Percentiles rank a stretch among this genome's conserved stretches.
Evolutionary conservation across 164 flowering plant genomes (phyloP).

Genomic region (Santalum album): DNA sequence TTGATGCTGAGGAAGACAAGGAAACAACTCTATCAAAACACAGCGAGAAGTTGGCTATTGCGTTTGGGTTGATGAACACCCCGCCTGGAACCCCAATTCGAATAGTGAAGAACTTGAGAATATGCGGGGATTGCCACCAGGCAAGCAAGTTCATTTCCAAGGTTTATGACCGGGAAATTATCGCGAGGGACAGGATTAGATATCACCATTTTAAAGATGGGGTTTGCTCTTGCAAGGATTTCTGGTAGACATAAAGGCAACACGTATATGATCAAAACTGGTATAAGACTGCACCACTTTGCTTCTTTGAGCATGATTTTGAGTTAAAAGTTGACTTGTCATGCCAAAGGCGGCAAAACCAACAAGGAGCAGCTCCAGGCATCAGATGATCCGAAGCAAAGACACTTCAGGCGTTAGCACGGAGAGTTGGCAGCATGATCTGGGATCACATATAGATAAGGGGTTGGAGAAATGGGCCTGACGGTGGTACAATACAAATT

Average conservation of each 20-base stretch:
- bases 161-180: slow-evolving; percentile 33
- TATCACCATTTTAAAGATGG: slow-evolving; percentile 51
- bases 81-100: slow-evolving; percentile 30
- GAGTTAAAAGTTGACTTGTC: too few relatives aligned
- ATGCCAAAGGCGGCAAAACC: too few relatives aligned
- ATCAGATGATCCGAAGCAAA: too few relatives aligned
- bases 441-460: too few relatives aligned
- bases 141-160: slow-evolving; percentile 41
- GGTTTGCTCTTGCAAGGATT: slow-evolving; percentile 42
- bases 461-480: too few relatives aligned
- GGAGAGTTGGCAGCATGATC: too few relatives aligned
- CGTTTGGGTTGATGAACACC: slow-evolving; percentile 43
- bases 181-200: slow-evolving; percentile 39
- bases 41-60: slow-evolving; percentile 48
- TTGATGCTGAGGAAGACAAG: slow-evolving; percentile 43
- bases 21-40: slow-evolving; percentile 35
- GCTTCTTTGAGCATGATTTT: too few relatives aligned
- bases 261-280: background rate
- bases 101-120: slow-evolving; percentile 48
- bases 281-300: too few relatives aligned
- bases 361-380: too few relatives aligned
- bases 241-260: slow-evolving; percentile 27
- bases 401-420: too few relatives aligned
- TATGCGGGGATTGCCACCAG: slow-evolving; percentile 45
- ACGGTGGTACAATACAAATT: too few relatives aligned